These are phyloP conservation scores for Clausena lansium DNA, from an alignment of 345 rosid species.

Conservation along the genomic window DNA sequence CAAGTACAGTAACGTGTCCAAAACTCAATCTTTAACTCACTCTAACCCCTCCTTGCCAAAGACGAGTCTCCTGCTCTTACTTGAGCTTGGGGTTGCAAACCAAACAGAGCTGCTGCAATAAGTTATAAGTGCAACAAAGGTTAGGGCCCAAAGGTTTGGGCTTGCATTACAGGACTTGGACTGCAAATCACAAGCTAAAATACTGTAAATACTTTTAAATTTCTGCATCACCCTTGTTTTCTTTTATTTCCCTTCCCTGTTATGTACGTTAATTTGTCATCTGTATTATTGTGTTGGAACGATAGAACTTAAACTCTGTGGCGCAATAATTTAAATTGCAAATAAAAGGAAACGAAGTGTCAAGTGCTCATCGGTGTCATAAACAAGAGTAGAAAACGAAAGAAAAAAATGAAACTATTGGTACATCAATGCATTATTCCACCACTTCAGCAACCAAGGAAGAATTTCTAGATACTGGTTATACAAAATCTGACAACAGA, in stretches of 20 bases:
- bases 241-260: not conserved
- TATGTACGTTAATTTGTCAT: not conserved
- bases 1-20: not conserved
- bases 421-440: not conserved
- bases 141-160: not conserved
- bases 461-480: not conserved
- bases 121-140: not conserved
- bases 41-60: slow-evolving; percentile 29
- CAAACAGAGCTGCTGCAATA: not conserved
- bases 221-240: not conserved
- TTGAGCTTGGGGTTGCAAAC: slow-evolving; percentile 3
- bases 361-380: not conserved
- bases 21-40: slow-evolving; percentile 38
- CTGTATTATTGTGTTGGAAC: too few species aligned
- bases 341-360: too few species aligned
- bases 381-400: not conserved
- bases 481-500: not conserved
- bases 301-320: too few species aligned
- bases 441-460: not conserved
- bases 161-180: not conserved
- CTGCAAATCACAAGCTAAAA: not conserved
- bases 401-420: not conserved
- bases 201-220: not conserved
- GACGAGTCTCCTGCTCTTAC: not conserved
- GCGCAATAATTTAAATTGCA: too few species aligned